Base-by-base conservation (phyloP, 495 filamentous ascomycete genomes). In the Glutinoglossum americanum region DNA sequence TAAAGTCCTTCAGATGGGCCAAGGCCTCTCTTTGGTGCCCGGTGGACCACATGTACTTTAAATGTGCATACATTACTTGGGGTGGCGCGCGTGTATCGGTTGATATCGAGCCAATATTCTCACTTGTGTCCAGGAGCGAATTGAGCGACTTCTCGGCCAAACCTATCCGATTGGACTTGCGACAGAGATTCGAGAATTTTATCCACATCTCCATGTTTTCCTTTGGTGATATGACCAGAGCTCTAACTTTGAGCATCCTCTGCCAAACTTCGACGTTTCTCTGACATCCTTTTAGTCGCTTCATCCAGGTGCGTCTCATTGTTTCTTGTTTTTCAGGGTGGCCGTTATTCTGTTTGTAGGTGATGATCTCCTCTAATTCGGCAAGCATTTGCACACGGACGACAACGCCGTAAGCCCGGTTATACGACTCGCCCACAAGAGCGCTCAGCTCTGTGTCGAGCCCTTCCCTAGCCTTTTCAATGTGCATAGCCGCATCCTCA, bases 121-220 rank as follows among this genome's bases (percentile, higher is more conserved):
- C 69, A 48, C 84, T 79, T 15, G 84, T 74, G 30, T 80, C 80
- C n/a, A 86, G 77, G 11, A 87, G 73, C 30, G 81, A 82, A 64
- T 88, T 86, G 47, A 99, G 71, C n/a, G 87, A 87, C 67, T 94
- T 90, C 71, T 97, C 92, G 1, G 90, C 93, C n/a, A 99, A 77
- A 15, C 90, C 92, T 73, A 87, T 89, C 10, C 92, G 82, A 55
- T 87, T 84, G 32, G 88, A 94, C 66, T 97, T 99, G 63, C 92
- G 83, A 68, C 92, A 99, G 8, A 99, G 77, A 62, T 96, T 97
- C 60, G 93, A 86, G 64, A 95, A 97, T 65, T 99, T 99, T 72
- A 97, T 96, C 76, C 85, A 94, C 88, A 97, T 97, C 64, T 92
- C 84, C 74, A 93, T 85, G 62, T 97, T 94, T 66, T 99, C 89